Evolutionary conservation across 305 asterid species (phyloP), one percentile per base, ranked within the genome.

Genomic region (Fraxinus sp.): DNA sequence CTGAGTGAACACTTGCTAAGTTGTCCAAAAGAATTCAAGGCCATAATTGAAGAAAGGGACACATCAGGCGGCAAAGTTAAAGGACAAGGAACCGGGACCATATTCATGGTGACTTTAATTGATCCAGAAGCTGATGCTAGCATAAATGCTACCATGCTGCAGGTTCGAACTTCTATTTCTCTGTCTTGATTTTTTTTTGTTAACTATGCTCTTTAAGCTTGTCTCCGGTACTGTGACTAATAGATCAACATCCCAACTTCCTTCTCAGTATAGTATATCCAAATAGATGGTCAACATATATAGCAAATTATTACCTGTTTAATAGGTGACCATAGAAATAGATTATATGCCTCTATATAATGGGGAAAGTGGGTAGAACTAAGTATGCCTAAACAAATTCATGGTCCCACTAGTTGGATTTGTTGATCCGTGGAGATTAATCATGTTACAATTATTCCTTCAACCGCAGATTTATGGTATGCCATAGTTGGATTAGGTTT

Each of bases 11-110:
- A 84, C 87, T 79, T 94, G 39, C 89, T 95, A 4, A 87, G 91
- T 83, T 33, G 87, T 76, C 88, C 93, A 0, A 93, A 95, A 88
- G 98, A 97, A 86, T 95, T 92, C 59, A 92, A 71, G 89, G 98
- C 97, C 9, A 82, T 92, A 71, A 85, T 93, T 0, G 98, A 95
- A 88, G 99, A 95, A 11, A 93, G 86, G 83, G 98, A 95, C 83
- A 76, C 92, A 26, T 93, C 99, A 11, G 97, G 90, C 4, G 98
- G 98, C 55, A 95, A 95, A 90, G 98, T 89, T 14, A 97, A 93
- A 83, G 99, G 98, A 28, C 98, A 97, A 89, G 99, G 99, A 80
- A 94, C 98, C 3, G 98, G 99, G n/a, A 88, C 93, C n/a, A 32
- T 97, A 57, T 88, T 90, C 32, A 52, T 91, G 94, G 97, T 97